phyloP scores from a whole-genome alignment of 2,329 filamentous ascomycete species.

The Epichloe typhina region DNA sequence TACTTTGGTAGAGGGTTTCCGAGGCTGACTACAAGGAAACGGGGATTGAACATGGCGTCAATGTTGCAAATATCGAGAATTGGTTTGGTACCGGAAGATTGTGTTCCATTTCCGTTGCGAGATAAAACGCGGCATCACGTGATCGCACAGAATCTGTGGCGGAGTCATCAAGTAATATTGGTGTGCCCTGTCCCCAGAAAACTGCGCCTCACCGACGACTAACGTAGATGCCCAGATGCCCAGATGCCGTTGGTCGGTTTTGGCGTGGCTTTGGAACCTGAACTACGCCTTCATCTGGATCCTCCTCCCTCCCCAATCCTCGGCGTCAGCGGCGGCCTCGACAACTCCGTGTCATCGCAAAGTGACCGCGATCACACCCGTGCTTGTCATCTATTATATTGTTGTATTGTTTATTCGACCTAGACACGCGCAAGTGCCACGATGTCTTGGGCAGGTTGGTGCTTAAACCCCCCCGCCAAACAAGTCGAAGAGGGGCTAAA shows the following conservation, averaged over 20 bases:
- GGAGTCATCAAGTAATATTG: not conserved
- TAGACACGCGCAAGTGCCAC: conserved; percentile 14
- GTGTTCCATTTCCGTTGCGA: not conserved
- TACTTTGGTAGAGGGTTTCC: conserved; percentile 71
- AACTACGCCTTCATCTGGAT: not conserved
- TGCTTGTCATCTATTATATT: not conserved
- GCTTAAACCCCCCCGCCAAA: conserved; percentile 16
- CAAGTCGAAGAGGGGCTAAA: conserved; percentile 14
- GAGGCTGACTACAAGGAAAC: conserved; percentile 70
- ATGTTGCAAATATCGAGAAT: not conserved
- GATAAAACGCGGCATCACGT: conserved; percentile 17
- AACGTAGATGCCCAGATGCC: conserved; percentile 10
- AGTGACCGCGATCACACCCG: not conserved
- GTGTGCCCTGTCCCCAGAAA: not conserved
- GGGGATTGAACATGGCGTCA: conserved; percentile 25
- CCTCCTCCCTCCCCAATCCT: not conserved
- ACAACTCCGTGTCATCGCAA: not conserved
- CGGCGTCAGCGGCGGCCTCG: not conserved
- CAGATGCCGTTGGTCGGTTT: conserved; percentile 9
- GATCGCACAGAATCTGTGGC: conserved; percentile 8
- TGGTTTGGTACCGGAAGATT: not conserved
- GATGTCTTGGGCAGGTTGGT: conserved; percentile 61
- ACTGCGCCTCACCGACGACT: conserved; percentile 8
- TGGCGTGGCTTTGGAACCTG: conserved; percentile 21
- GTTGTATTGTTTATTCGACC: not conserved